A percentile compares a stretch with the other conserved stretches of the same genome.
These are phyloP conservation scores for Poa annua DNA, from an alignment of 176 grass and related monocot genomes.

Conservation along the genomic window DNA sequence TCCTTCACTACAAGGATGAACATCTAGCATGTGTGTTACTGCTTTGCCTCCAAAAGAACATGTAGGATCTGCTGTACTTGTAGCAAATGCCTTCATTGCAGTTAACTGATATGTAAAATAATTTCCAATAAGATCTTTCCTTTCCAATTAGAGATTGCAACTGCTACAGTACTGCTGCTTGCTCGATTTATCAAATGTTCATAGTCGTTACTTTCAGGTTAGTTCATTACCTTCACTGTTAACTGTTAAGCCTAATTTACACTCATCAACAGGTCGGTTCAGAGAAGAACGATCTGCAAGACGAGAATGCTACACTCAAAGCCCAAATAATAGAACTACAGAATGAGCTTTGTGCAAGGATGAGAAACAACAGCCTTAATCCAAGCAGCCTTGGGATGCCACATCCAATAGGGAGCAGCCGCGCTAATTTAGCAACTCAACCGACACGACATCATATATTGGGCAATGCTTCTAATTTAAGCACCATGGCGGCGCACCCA, in stretches of 20 bases:
- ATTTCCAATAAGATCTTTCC: not conserved
- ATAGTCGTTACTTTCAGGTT: conserved; percentile 28
- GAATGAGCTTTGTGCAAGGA: conserved; percentile 51
- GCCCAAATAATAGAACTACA: conserved; percentile 57
- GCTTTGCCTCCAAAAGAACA: not conserved
- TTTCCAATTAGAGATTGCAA: not conserved
- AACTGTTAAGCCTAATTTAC: not conserved
- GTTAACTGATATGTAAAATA: conserved; percentile 20
- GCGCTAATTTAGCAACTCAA: conserved; percentile 25
- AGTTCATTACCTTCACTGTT: conserved; percentile 19
- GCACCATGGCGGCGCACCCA: not conserved
- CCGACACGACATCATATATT: conserved; percentile 35
- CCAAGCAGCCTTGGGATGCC: conserved; percentile 21
- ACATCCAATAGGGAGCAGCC: conserved; percentile 23
- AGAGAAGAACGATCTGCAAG: conserved; percentile 72
- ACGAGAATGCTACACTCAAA: conserved; percentile 60
- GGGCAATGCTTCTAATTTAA: conserved; percentile 37
- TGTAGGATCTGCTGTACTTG: not conserved
- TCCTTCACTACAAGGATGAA: conserved; percentile 19
- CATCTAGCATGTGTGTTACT: not conserved
- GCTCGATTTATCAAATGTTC: conserved; percentile 4
- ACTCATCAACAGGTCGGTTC: conserved; percentile 50
- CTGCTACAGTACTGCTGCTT: not conserved
- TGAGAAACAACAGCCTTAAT: conserved; percentile 36
- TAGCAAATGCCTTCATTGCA: conserved; percentile 22